Conservation (phyloP, 2,329 filamentous ascomycete genomes). For the Colletotrichum somersetense region DNA sequence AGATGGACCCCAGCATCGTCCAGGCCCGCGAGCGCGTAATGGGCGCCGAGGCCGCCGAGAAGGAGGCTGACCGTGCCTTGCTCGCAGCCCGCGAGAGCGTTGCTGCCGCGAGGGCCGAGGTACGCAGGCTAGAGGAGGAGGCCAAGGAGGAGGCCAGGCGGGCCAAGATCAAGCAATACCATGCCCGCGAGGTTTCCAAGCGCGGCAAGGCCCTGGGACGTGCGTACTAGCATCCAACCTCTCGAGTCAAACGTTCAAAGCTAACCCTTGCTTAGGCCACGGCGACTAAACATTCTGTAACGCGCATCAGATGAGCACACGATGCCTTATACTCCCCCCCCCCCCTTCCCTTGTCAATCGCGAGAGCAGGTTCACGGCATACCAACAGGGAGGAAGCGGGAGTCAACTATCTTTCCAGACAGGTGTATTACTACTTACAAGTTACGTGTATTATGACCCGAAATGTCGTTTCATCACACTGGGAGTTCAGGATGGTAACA, state of each 20-base stretch:
- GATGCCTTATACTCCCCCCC: background rate
- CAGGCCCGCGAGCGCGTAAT: conserved; percentile 72
- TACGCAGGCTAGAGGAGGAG: conserved; percentile 73
- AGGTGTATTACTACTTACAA: conserved; percentile 20
- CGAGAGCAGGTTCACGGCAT: background rate
- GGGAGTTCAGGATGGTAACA: background rate
- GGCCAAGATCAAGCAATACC: conserved; percentile 76
- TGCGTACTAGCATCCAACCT: conserved; percentile 56
- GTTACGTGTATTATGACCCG: background rate
- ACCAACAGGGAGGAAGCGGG: background rate
- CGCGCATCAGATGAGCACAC: background rate
- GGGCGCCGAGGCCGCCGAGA: conserved; percentile 72
- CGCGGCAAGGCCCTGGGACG: conserved; percentile 77
- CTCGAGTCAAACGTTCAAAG: background rate
- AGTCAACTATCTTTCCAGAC: background rate
- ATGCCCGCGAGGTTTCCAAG: conserved; percentile 75
- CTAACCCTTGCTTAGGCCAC: conserved; percentile 24
- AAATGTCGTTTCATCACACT: background rate
- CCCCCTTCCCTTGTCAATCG: background rate
- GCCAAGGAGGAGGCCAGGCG: conserved; percentile 73
- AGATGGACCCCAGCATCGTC: conserved; percentile 72
- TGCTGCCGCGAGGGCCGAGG: conserved; percentile 72
- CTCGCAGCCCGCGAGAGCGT: conserved; percentile 69
- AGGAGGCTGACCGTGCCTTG: conserved; percentile 74
- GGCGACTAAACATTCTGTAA: conserved; percentile 21